These are phyloP conservation scores for Pestalotiopsis sp. DNA, from an alignment of 2,329 filamentous ascomycete genomes.

Conservation along the genomic window DNA sequence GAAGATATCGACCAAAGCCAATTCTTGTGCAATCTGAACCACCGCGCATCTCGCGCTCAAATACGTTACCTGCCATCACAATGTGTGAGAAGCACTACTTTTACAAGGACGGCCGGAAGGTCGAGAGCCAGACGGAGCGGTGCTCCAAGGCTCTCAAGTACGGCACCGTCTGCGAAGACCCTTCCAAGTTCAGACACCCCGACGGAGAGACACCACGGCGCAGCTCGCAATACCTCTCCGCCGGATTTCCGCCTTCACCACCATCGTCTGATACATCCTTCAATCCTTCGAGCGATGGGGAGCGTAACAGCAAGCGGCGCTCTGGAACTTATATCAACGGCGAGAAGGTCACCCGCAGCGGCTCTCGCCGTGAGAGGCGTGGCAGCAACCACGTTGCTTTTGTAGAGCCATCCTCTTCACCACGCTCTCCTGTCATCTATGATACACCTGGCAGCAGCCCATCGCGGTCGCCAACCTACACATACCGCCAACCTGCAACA, in stretches of 20 bases:
- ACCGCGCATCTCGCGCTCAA: conserved; percentile 10
- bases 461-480: conserved; percentile 8
- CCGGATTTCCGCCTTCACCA: conserved; percentile 12
- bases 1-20: conserved; percentile 13
- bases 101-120: conserved; percentile 4
- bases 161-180: conserved; percentile 2
- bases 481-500: background rate
- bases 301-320: conserved; percentile 14
- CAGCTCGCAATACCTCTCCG: background rate
- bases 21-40: conserved; percentile 10
- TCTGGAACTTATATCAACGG: conserved; percentile 10
- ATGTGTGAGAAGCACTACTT: conserved; percentile 19
- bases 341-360: conserved; percentile 2
- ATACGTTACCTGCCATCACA: conserved; percentile 14
- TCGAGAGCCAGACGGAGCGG: background rate
- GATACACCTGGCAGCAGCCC: conserved; percentile 8
- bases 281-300: conserved; percentile 13
- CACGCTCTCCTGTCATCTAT: conserved; percentile 9
- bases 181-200: conserved; percentile 12
- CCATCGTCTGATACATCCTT: conserved; percentile 13
- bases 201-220: background rate
- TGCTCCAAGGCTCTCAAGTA: conserved; percentile 4
- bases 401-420: conserved; percentile 9
- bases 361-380: conserved; percentile 12
- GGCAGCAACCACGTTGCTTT: conserved; percentile 11